These are phyloP conservation scores for Apiospora sp. DNA, from an alignment of 2,329 filamentous ascomycete genomes.

Conservation along the genomic window DNA sequence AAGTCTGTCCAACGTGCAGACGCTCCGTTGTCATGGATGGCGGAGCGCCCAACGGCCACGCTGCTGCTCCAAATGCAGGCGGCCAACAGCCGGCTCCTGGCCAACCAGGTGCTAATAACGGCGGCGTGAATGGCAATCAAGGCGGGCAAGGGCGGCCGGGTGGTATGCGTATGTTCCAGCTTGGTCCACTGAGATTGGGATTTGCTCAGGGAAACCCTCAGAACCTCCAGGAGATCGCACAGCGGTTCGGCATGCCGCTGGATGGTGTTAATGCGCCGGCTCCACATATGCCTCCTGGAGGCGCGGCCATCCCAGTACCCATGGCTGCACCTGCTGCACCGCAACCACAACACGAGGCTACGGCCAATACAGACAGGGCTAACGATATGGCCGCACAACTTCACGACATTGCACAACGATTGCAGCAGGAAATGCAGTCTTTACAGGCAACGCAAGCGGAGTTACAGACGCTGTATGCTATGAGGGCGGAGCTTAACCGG, in stretches of 20 bases:
- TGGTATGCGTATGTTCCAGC: slow-evolving; percentile 70
- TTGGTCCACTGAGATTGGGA: slow-evolving; percentile 78
- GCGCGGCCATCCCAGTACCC: slow-evolving; percentile 27
- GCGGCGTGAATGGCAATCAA: slow-evolving; percentile 42
- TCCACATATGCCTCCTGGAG: slow-evolving; percentile 29
- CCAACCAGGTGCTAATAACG: slow-evolving; percentile 36
- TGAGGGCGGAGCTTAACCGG: slow-evolving; percentile 73
- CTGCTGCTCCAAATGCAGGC: slow-evolving; percentile 41
- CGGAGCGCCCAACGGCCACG: slow-evolving; percentile 45
- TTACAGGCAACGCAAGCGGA: slow-evolving; percentile 73
- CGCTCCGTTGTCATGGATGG: slow-evolving; percentile 77
- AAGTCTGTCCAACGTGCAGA: slow-evolving; percentile 95
- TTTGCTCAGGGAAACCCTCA: slow-evolving; percentile 74
- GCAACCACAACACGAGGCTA: slow-evolving; percentile 28
- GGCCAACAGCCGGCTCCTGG: slow-evolving; percentile 42
- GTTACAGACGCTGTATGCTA: slow-evolving; percentile 66
- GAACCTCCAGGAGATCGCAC: slow-evolving; percentile 72
- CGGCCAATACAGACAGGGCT: slow-evolving; percentile 32
- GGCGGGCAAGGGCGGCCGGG: slow-evolving; percentile 45
- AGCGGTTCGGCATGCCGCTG: slow-evolving; percentile 62
- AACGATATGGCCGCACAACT: slow-evolving; percentile 65
- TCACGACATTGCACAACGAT: slow-evolving; percentile 70
- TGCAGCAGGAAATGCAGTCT: slow-evolving; percentile 71
- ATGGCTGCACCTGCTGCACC: slow-evolving; percentile 25
- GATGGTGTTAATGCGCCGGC: slow-evolving; percentile 39